Conservation (phyloP, 805 yeast genomes). For the Yamadazyma insecticola region DNA sequence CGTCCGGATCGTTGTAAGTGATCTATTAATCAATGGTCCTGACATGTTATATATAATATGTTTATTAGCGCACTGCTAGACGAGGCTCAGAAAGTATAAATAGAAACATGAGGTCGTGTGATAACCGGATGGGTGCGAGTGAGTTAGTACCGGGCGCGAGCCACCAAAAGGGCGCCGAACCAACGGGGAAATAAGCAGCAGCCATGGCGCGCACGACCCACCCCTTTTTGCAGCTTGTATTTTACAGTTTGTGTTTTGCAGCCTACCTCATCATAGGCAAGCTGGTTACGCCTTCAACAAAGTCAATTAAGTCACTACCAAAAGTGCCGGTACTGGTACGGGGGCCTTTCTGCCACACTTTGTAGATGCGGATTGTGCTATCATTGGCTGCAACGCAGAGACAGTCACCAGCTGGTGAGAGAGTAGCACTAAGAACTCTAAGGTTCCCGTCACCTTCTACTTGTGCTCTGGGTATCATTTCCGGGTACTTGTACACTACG, state of each 20-base stretch:
- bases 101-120: too few relatives aligned
- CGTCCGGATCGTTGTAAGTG: slow-evolving; percentile 67
- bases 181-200: too few relatives aligned
- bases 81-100: too few relatives aligned
- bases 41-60: too few relatives aligned
- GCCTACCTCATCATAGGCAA: not conserved
- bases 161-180: too few relatives aligned
- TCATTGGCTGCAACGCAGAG: slow-evolving; percentile 77
- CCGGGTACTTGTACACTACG: slow-evolving; percentile 64
- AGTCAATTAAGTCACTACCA: slow-evolving; percentile 35
- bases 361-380: slow-evolving; percentile 69
- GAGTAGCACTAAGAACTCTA: slow-evolving; percentile 61
- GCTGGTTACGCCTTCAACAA: slow-evolving; percentile 48
- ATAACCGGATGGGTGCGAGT: too few relatives aligned
- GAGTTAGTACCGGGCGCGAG: too few relatives aligned
- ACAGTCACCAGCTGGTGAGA: slow-evolving; percentile 59
- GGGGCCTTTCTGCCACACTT: slow-evolving; percentile 48
- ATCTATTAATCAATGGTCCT: slow-evolving; percentile 67
- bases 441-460: slow-evolving; percentile 48
- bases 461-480: slow-evolving; percentile 42
- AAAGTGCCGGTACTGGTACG: slow-evolving; percentile 10
- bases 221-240: too few relatives aligned
- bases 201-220: too few relatives aligned
- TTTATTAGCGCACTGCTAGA: too few relatives aligned
- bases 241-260: too few relatives aligned